Conservation (phyloP, 805 yeast genomes). For the Ogataea saltuana region DNA sequence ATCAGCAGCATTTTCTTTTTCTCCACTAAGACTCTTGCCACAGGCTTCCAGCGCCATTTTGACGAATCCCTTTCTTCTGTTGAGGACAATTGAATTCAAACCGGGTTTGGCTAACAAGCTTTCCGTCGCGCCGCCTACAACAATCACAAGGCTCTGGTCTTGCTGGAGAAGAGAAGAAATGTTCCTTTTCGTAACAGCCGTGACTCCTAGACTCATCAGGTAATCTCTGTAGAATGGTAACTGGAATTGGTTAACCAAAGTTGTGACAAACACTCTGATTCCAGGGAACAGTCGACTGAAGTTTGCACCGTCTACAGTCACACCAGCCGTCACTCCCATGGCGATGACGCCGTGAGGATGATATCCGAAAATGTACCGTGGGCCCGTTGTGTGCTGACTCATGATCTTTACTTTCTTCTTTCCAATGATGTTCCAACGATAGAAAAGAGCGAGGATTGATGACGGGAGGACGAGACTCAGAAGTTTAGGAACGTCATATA, state of each 20-base stretch:
- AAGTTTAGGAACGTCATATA: slow-evolving; percentile 11
- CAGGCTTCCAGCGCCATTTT: slow-evolving; percentile 72
- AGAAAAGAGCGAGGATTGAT: neutral
- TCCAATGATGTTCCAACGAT: slow-evolving; percentile 1
- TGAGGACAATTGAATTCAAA: slow-evolving; percentile 66
- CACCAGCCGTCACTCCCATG: slow-evolving; percentile 82
- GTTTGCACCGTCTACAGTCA: slow-evolving; percentile 79
- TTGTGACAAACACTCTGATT: slow-evolving; percentile 72
- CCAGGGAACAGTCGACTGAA: slow-evolving; percentile 78
- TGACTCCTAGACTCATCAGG: slow-evolving; percentile 73
- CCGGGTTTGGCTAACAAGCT: slow-evolving; percentile 67
- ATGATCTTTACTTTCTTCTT: slow-evolving; percentile 4
- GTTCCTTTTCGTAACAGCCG: slow-evolving; percentile 78
- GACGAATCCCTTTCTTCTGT: slow-evolving; percentile 84
- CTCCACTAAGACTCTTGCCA: slow-evolving; percentile 14
- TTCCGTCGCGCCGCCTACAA: slow-evolving; percentile 96
- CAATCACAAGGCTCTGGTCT: slow-evolving; percentile 80
- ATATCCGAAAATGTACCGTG: slow-evolving; percentile 83
- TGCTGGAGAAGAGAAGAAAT: slow-evolving; percentile 62
- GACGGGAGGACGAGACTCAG: slow-evolving; percentile 8
- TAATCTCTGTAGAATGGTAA: slow-evolving; percentile 89
- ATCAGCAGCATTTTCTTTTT: slow-evolving; percentile 38
- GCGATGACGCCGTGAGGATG: slow-evolving; percentile 98
- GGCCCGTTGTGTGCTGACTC: slow-evolving; percentile 51
- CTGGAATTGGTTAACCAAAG: slow-evolving; percentile 78